These are phyloP conservation scores for Lachnellula arida DNA, from an alignment of 2,329 filamentous ascomycete genomes.

Conservation along the genomic window DNA sequence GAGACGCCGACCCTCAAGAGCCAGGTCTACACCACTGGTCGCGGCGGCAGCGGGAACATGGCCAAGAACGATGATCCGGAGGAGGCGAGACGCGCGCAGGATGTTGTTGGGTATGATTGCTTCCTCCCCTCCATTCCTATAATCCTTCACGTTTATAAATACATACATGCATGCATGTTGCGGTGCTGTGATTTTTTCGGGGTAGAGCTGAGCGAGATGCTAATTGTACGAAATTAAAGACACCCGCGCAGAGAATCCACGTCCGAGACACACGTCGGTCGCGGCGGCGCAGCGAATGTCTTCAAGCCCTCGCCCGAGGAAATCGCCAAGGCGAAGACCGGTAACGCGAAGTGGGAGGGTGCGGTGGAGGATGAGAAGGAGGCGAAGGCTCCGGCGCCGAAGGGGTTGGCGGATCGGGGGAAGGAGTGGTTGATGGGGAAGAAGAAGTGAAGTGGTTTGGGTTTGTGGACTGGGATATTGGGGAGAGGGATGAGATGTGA, in stretches of 20 bases:
- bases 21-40: constrained; percentile 81
- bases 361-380: constrained; percentile 25
- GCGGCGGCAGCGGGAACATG: constrained; percentile 88
- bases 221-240: constrained; percentile 6
- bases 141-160: not conserved
- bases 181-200: too few species aligned
- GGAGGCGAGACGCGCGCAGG: constrained; percentile 75
- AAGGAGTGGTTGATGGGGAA: constrained; percentile 44
- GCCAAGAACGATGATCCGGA: constrained; percentile 64
- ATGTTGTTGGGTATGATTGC: constrained; percentile 65
- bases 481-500: not conserved
- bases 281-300: constrained; percentile 72
- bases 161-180: too few species aligned
- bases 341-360: constrained; percentile 27
- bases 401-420: constrained; percentile 47
- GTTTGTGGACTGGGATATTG: not conserved
- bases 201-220: not conserved
- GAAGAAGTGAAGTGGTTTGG: constrained; percentile 27
- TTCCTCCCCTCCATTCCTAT: not conserved
- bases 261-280: constrained; percentile 62
- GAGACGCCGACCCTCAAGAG: constrained; percentile 79
- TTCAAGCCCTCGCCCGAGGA: constrained; percentile 42
- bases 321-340: constrained; percentile 26
- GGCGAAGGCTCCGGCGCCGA: constrained; percentile 24
- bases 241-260: constrained; percentile 47